Evolutionary conservation across 306 rosid genomes (phyloP).

Genomic region (Inga leiocalycina): DNA sequence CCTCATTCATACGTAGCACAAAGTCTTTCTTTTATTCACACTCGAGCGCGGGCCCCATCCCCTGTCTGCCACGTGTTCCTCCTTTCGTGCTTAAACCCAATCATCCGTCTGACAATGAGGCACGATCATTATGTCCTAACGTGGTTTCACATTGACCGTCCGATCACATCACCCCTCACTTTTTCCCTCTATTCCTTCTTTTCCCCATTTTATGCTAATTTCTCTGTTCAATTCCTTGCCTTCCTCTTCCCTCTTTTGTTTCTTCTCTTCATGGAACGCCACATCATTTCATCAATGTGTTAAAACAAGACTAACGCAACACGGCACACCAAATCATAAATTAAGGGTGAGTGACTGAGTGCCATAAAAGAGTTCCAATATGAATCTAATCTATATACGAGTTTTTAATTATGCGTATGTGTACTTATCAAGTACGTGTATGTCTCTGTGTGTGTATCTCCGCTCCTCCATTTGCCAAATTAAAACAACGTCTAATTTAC

Average conservation of each 20-base stretch:
- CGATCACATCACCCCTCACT: conserved; percentile 31
- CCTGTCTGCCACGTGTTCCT: conserved; percentile 58
- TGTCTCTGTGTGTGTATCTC: not conserved
- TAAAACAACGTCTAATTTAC: not conserved
- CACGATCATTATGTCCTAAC: conserved; percentile 17
- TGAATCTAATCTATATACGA: too few species aligned
- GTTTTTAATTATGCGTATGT: too few species aligned
- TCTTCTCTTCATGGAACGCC: not conserved
- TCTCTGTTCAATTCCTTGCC: not conserved
- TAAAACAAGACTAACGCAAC: not conserved
- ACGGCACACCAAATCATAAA: not conserved
- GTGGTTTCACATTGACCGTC: conserved; percentile 41
- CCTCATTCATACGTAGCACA: conserved; percentile 31
- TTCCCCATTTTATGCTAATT: not conserved
- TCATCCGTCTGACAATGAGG: conserved; percentile 34
- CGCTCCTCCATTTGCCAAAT: not conserved
- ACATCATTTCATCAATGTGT: not conserved
- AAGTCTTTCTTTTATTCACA: conserved; percentile 36
- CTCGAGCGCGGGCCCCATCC: conserved; percentile 41
- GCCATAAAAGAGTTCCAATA: not conserved
- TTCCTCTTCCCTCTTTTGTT: not conserved
- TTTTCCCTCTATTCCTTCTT: not conserved
- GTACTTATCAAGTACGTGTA: too few species aligned
- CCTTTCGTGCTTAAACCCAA: conserved; percentile 31
- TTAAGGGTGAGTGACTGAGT: not conserved